Evolutionary conservation across 371 early-diverging fungal species (phyloP), one percentile per base, ranked within the genome.

Genomic region (Smittium mucronatum): DNA sequence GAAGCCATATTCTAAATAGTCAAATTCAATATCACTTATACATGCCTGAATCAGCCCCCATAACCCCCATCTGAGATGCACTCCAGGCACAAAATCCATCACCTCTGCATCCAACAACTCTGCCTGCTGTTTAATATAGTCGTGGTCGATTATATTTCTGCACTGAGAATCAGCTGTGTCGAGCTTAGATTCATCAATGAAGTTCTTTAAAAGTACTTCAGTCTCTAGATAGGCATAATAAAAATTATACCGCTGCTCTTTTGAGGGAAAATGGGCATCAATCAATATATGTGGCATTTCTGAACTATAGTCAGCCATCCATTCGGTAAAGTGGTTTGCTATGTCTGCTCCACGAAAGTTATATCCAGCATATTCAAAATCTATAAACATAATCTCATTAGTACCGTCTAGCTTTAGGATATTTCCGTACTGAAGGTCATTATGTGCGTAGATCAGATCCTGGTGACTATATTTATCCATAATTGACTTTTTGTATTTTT

Each of bases 251-350:
- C 85, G 88, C 66, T 92, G 83, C 8, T 73, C 75, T 2, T 68
- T 58, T 34, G 77, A 84, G 1, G 93, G 93, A 69, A 85, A 91
- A 2, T 71, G 66, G 1, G 72, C 67, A 0, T 70, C 64, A 61
- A 83, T 58, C 1, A 83, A 76, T 35, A 84, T 58, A 1, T 82
- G 72, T 0, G 91, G 88, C 8, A 72, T 57, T 1, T 75, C 70
- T 17, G 82, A 75, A 70, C 88, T 88, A 73, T 93, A 93, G 73
- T 93, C 85, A 32, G 89, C 89, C 78, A 84, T 88, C 91, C 91
- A 93, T 68, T 93, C 93, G 76, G 89, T 89, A 72, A 93, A 93
- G 69, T 93, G 93, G 75, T 93, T 93, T 33, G 88, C 93, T 47
- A 93, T 88, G 57, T 93, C 93, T 58, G 81, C 90, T 2, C 86